Conservation (phyloP, 2,329 filamentous ascomycete species). For the Aureobasidium lini region DNA sequence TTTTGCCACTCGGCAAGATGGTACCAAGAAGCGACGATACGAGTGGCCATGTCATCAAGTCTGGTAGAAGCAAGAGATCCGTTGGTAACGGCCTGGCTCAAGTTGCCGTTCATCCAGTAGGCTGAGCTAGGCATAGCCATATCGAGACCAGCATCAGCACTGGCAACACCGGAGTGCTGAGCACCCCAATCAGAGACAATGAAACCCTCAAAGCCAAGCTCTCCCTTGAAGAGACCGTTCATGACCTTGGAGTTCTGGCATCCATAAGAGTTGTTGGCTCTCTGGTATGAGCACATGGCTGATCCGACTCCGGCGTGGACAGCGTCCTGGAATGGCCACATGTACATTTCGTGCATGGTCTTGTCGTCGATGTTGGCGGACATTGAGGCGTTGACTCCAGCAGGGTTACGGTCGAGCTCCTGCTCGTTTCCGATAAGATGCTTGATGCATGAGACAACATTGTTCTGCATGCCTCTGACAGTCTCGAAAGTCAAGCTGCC, state of each 20-base stretch:
- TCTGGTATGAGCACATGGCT: constrained; percentile 43
- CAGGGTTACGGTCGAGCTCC: constrained; percentile 42
- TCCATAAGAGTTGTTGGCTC: constrained; percentile 40
- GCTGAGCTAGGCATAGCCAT: constrained; percentile 56
- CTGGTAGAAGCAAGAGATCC: constrained; percentile 50
- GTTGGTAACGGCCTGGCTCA: constrained; percentile 52
- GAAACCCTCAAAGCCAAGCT: constrained; percentile 65
- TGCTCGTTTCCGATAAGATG: constrained; percentile 49
- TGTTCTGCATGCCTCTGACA: constrained; percentile 50
- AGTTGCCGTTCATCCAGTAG: constrained; percentile 31
- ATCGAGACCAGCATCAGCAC: constrained; percentile 56
- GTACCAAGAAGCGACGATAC: constrained; percentile 48
- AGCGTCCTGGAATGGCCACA: constrained; percentile 45
- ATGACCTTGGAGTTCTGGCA: constrained; percentile 64
- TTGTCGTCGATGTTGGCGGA: constrained; percentile 54
- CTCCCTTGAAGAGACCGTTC: constrained; percentile 64
- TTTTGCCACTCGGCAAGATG: constrained; percentile 34
- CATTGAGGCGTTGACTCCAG: constrained; percentile 25
- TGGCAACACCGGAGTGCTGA: constrained; percentile 52
- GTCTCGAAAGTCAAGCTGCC: constrained; percentile 45
- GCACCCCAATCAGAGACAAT: constrained; percentile 63
- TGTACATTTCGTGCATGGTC: constrained; percentile 35
- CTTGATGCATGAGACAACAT: constrained; percentile 51
- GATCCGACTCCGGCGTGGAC: constrained; percentile 41
- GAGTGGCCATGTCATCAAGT: constrained; percentile 54